Evolutionary conservation across 2,329 filamentous ascomycete genomes (phyloP).

Genomic region (Arthrinium puccinioides): DNA sequence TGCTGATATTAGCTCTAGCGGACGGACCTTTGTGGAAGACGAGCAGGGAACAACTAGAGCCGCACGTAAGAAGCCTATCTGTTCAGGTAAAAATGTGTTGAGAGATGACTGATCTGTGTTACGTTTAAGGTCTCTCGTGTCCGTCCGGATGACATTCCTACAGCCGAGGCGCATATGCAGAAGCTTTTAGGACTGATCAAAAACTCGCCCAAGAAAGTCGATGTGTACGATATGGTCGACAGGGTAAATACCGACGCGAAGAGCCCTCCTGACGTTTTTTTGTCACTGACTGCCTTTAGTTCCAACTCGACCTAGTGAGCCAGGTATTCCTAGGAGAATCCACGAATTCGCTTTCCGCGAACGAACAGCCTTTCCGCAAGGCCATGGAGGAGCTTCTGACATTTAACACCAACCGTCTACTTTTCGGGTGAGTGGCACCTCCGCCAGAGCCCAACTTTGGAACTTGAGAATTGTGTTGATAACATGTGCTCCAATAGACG

Average conservation of each 20-base stretch:
- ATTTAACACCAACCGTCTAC: slow-evolving; percentile 1
- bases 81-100: background rate
- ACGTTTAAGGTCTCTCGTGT: background rate
- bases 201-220: background rate
- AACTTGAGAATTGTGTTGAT: background rate
- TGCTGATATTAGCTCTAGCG: background rate
- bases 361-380: slow-evolving; percentile 2
- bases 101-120: background rate
- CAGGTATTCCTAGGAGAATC: slow-evolving; percentile 1
- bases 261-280: background rate
- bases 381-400: slow-evolving; percentile 2
- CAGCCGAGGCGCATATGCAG: background rate
- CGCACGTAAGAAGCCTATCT: background rate
- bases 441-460: background rate
- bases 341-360: background rate
- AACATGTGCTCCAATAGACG: background rate
- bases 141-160: slow-evolving; percentile 1
- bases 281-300: background rate
- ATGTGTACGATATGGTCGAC: slow-evolving; percentile 1
- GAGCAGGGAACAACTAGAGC: background rate
- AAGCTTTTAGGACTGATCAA: background rate
- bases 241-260: background rate
- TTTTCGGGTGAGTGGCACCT: background rate
- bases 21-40: slow-evolving; percentile 2
- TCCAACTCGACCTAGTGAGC: slow-evolving; percentile 1